These are phyloP conservation scores for Corymbia citriodora DNA, from an alignment of 441 rosid genomes.

Conservation along the genomic window DNA sequence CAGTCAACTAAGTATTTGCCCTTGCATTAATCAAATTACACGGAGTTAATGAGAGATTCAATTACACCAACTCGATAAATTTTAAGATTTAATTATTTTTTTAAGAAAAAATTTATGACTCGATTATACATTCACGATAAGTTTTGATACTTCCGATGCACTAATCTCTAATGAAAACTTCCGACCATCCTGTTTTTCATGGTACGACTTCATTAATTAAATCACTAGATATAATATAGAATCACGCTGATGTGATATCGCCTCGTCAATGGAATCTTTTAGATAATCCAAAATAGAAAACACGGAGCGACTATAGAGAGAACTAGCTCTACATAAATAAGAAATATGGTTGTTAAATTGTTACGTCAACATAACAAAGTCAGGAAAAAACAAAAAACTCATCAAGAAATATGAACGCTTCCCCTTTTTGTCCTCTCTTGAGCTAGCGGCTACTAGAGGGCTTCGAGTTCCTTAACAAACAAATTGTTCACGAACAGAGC, in stretches of 20 bases:
- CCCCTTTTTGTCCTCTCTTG: background rate
- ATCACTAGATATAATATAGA: background rate
- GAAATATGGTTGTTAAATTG: background rate
- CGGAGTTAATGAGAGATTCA: too few relatives aligned
- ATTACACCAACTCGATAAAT: too few relatives aligned
- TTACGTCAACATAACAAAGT: background rate
- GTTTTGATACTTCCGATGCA: background rate
- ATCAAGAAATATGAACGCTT: background rate
- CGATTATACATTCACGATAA: fast-evolving
- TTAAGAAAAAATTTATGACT: too few relatives aligned
- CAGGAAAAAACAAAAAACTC: background rate
- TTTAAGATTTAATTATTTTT: too few relatives aligned
- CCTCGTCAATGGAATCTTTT: background rate
- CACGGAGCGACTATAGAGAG: background rate
- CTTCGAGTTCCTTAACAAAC: background rate
- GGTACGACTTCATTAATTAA: background rate
- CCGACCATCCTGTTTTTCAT: background rate
- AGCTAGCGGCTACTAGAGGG: background rate
- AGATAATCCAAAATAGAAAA: background rate
- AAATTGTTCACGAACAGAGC: background rate
- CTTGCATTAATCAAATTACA: too few relatives aligned
- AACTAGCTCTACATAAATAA: background rate
- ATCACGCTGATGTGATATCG: background rate
- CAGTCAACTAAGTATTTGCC: too few relatives aligned
- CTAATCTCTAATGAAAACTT: background rate